phyloP scores from a whole-genome alignment of 164 flowering plant species.

The Vitis cinerea region DNA sequence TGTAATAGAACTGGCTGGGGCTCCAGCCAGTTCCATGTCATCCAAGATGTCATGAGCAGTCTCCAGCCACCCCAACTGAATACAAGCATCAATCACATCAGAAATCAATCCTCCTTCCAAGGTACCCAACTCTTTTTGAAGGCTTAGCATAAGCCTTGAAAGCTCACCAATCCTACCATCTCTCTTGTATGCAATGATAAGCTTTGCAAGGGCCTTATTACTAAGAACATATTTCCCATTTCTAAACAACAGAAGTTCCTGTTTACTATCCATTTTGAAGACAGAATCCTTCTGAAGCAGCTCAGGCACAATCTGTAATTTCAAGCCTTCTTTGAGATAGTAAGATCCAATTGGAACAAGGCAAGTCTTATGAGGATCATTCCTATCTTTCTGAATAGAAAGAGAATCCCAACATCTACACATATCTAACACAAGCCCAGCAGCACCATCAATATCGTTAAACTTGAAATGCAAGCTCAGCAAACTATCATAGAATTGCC shows the following conservation, averaged over 20 bases:
- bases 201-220: constrained; percentile 60
- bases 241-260: constrained; percentile 35
- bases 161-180: constrained; percentile 42
- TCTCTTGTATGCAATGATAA: constrained; percentile 45
- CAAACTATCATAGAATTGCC: constrained; percentile 62
- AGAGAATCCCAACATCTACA: constrained; percentile 18
- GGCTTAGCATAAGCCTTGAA: constrained; percentile 49
- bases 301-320: constrained; percentile 21
- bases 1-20: constrained; percentile 18
- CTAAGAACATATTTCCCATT: constrained; percentile 55
- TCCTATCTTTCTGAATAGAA: constrained; percentile 13
- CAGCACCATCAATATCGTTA: constrained; percentile 72
- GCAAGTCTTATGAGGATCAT: constrained; percentile 27
- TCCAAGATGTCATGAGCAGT: constrained; percentile 86
- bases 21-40: constrained; percentile 57
- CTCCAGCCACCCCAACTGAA: constrained; percentile 68
- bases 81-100: constrained; percentile 61
- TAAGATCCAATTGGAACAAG: constrained; percentile 60
- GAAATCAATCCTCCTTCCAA: constrained; percentile 29
- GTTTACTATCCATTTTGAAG: constrained; percentile 26
- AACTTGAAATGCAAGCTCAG: constrained; percentile 73
- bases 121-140: constrained; percentile 30
- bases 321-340: constrained; percentile 40
- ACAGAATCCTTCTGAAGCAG: constrained; percentile 44
- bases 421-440: constrained; percentile 49